Evolutionary conservation across 2,329 filamentous ascomycete genomes (phyloP).

Genomic region (Fusarium nodosum): DNA sequence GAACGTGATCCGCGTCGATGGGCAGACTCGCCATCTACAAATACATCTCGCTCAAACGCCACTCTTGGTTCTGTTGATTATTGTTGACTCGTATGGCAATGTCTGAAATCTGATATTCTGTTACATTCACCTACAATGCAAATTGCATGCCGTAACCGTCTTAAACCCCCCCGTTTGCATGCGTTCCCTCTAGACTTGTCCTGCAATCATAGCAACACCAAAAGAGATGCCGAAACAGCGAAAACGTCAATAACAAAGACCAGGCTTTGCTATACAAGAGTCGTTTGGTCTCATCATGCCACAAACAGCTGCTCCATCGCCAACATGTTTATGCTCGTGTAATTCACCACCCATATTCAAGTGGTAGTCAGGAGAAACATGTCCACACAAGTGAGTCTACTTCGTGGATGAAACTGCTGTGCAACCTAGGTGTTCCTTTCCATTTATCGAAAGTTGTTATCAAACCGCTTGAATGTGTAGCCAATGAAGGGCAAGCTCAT

Average conservation of each 20-base stretch:
- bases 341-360: conserved; percentile 7
- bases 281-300: conserved; percentile 13
- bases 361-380: conserved; percentile 19
- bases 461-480: conserved; percentile 91
- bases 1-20: not conserved
- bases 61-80: conserved; percentile 19
- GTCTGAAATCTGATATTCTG: conserved; percentile 37
- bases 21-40: not conserved
- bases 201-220: conserved; percentile 22
- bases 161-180: conserved; percentile 34
- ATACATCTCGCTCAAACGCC: not conserved
- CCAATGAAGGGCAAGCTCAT: conserved; percentile 86
- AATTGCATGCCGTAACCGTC: conserved; percentile 34
- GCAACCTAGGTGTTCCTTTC: conserved; percentile 11
- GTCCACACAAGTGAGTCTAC: conserved; percentile 42
- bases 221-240: conserved; percentile 24
- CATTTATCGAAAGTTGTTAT: conserved; percentile 73
- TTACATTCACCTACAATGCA: conserved; percentile 44
- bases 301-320: conserved; percentile 12
- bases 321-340: conserved; percentile 14
- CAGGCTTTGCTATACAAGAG: conserved; percentile 16
- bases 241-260: conserved; percentile 5
- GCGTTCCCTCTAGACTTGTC: conserved; percentile 28
- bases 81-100: conserved; percentile 40
- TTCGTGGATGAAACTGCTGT: conserved; percentile 8